Evolutionary conservation across 1,284 basidiomycete genomes (phyloP), one percentile per base, ranked within the genome.

Genomic region (Ceratobasidium sp.): DNA sequence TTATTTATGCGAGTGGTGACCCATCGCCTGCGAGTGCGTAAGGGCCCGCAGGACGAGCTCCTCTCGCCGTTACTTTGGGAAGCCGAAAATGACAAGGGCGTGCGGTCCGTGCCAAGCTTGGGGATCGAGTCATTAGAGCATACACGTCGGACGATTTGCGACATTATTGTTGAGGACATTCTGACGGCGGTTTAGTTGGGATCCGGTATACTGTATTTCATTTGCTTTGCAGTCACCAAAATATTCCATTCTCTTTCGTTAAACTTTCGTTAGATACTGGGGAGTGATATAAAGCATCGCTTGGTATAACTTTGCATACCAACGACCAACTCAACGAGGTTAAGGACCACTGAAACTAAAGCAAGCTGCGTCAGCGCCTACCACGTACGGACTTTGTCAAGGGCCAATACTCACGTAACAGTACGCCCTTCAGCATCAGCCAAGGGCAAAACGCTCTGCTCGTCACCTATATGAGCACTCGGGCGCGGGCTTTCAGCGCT

Each of bases 91-190:
- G 44, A 64, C 17, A 46, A 29, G 57, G 70, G 70, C 19, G 37
- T 59, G 51, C 44, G 70, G 0, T 73, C 70, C 25, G 19, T 73
- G 13, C 70, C 70, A 29, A 73, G 70, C 37, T 43, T 73, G 32
- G 70, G 70, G 0, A 43, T 73, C 4, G 70, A 73, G 34, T 40
- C 44, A 29, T 22, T 73, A 15, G 70, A 73, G 37, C 59, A 73
- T 46, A 61, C 70, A 17, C 70, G 70, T 17, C 70, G 70, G 13
- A 62, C 70, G 19, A 73, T 73, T 64, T 73, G 70, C 40, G 70
- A 73, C 17, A 73, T 73, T 22, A 73, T 73, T 25, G 34, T 73
- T 17, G 70, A 73, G 59, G 70, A 73, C 34, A 73, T 73, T 34
- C 51, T 73, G 25, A 73, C 70, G 3, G 44, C 70, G 13, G 70